Base-by-base conservation (phyloP, 306 rosid genomes). In the Parietaria judaica region DNA sequence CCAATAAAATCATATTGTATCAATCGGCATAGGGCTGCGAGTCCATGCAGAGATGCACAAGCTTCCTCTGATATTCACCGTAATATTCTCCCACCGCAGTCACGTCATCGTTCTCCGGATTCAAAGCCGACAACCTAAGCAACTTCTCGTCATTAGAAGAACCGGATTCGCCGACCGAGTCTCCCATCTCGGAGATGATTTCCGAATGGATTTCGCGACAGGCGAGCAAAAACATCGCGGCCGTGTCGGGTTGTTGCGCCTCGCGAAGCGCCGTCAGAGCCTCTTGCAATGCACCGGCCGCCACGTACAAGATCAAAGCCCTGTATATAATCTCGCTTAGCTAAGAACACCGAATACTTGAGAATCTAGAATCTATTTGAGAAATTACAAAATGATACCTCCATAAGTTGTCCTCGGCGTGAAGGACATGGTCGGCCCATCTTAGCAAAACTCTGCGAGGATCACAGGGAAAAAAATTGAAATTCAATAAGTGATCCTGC, bases 1-100 rank as follows among this genome's bases (percentile, higher is more conserved):
- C 36, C 15, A 59, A 59, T 23, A 23, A 23, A 1, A 23, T 56
- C 48, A 60, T 61, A 17, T 46, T 41, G 45, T 3, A 62, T 86
- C 71, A 86, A 55, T 84, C 99, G 46, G 76, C 71, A 66, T 64
- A 78, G 35, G 99, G 99, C 54, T 76, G 83, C 4, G 91, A 76
- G 74, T 94, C 94, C 97, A 94, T 83, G 87, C 99, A 94, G 16
- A 94, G 85, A 67, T 94, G 99, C 66, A 88, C 95, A 73, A 94
- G 71, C 69, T 86, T 94, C 66, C 87, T 79, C 66, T 94, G 97
- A 66, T 94, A 88, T 73, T 88, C 77, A 41, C 89, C 95, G 66
- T 76, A 88, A 74, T 78, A 94, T 82, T 94, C 97, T 66, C 80
- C 31, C 11, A 81, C 90, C 51, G 95, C 87, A 53, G 84, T 63